Evolutionary conservation across 2,329 filamentous ascomycete species (phyloP).

Genomic region (Aureobasidium subglaciale): DNA sequence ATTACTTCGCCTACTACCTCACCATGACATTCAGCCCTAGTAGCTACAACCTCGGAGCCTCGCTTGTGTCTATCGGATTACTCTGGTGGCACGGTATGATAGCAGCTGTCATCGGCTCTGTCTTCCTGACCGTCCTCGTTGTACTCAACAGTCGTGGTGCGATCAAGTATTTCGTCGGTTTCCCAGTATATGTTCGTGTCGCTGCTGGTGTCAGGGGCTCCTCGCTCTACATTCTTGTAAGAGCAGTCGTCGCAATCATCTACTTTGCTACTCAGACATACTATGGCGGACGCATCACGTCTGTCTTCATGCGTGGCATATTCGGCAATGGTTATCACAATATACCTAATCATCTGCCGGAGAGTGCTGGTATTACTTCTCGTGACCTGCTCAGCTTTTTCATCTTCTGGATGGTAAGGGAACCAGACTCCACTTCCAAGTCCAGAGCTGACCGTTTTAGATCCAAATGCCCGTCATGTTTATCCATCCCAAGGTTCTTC

Average conservation of each 20-base stretch:
- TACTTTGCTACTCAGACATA: conserved; percentile 5
- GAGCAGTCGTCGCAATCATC: conserved; percentile 1
- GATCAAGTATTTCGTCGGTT: not conserved
- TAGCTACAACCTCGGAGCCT: conserved; percentile 5
- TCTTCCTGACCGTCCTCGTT: not conserved
- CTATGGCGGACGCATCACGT: conserved; percentile 1
- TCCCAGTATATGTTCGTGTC: conserved; percentile 2
- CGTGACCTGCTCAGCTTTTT: conserved; percentile 2
- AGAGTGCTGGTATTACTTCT: not conserved
- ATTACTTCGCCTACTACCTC: conserved; percentile 4
- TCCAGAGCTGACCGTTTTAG: not conserved
- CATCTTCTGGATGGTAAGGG: not conserved
- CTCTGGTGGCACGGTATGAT: conserved; percentile 7
- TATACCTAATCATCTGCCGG: conserved; percentile 2
- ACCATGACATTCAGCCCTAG: conserved; percentile 6
- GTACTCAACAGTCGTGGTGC: not conserved
- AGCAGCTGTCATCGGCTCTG: not conserved
- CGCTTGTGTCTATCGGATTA: not conserved
- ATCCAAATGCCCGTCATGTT: conserved; percentile 6
- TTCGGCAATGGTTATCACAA: conserved; percentile 4
- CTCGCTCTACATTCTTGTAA: not conserved
- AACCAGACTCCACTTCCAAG: not conserved
- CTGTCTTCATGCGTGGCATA: conserved; percentile 2
- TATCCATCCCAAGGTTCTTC: not conserved
- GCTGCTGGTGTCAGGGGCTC: conserved; percentile 4